A percentile compares a stretch with the other conserved stretches of the same genome.
Evolutionary conservation across 164 flowering plant species (phyloP).

Genomic region (Magnolia officinalis): DNA sequence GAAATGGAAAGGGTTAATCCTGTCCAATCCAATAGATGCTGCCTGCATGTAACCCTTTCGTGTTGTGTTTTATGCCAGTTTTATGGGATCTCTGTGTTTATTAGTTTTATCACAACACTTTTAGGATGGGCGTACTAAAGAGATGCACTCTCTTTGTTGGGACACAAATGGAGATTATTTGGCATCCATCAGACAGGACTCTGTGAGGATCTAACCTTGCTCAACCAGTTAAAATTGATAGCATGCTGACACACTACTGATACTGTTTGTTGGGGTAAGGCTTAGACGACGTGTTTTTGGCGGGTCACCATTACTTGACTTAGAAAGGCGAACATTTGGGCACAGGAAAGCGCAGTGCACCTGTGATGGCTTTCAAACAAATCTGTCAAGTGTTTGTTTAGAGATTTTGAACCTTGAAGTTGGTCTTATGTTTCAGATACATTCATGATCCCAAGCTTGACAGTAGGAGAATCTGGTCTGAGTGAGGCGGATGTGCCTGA

Average conservation of each 20-base stretch:
- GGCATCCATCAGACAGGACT: constrained; percentile 80
- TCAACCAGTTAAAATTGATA: too few relatives aligned
- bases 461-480: constrained; percentile 39
- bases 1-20: too few relatives aligned
- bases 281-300: background rate
- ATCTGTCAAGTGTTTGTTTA: background rate
- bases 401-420: background rate
- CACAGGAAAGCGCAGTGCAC: too few relatives aligned
- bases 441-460: constrained; percentile 26
- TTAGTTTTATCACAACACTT: background rate
- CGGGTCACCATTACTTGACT: too few relatives aligned
- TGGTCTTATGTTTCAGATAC: constrained; percentile 46
- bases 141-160: constrained; percentile 78
- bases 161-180: constrained; percentile 71
- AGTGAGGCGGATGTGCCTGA: constrained; percentile 30
- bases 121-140: constrained; percentile 61
- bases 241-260: background rate
- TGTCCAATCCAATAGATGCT: too few relatives aligned
- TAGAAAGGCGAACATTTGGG: too few relatives aligned
- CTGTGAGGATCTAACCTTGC: constrained; percentile 39
- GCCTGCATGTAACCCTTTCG: background rate
- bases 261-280: background rate
- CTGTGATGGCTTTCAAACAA: background rate
- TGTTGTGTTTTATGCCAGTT: background rate
- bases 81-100: background rate